Evolutionary conservation across 257 asterid species (phyloP).

Genomic region (Solanum phureja): DNA sequence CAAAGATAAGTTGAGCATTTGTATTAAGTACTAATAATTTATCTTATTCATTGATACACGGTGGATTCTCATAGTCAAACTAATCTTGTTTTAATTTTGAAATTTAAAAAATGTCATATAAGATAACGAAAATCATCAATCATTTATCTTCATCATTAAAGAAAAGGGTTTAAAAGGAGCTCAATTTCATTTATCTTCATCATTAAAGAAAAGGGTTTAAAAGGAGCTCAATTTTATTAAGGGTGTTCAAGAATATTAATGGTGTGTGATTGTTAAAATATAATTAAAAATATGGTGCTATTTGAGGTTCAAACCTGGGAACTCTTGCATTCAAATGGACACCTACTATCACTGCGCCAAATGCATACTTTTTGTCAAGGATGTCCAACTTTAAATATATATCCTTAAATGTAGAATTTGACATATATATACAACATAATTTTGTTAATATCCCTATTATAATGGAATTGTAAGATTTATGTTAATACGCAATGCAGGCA

Average conservation of each 20-base stretch:
- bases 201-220: neutral
- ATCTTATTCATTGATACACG: neutral
- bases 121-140: neutral
- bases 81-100: neutral
- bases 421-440: too few species aligned
- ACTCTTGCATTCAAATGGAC: neutral
- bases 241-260: too few species aligned
- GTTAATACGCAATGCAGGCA: conserved; percentile 24
- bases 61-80: neutral
- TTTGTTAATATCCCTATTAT: neutral
- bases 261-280: too few species aligned
- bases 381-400: too few species aligned
- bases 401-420: too few species aligned
- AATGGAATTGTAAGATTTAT: neutral
- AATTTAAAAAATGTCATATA: neutral
- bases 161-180: neutral
- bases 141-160: neutral
- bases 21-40: neutral
- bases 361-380: too few species aligned
- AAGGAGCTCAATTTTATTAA: neutral
- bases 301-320: neutral
- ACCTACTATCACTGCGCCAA: too few species aligned
- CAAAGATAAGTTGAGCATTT: neutral
- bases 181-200: neutral
- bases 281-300: neutral